phyloP scores from a whole-genome alignment of 2,329 filamentous ascomycete genomes.

The Colletotrichum paranaense region DNA sequence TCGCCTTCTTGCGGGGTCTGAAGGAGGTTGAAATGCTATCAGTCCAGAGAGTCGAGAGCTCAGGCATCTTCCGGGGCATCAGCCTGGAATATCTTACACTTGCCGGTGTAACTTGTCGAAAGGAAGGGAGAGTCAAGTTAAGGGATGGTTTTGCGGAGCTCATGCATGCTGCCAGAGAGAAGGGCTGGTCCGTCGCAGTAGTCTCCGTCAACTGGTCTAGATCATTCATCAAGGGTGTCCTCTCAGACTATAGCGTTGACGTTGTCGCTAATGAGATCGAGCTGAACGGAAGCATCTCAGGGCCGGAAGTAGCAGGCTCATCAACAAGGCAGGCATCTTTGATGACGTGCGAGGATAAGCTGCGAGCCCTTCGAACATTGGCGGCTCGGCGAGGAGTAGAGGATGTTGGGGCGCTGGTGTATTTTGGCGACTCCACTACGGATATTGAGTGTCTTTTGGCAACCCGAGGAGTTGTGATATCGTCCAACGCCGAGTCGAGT shows the following conservation, averaged over 20 bases:
- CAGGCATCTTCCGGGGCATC: slow-evolving; percentile 58
- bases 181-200: slow-evolving; percentile 54
- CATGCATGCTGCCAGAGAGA: slow-evolving; percentile 39
- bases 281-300: slow-evolving; percentile 52
- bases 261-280: slow-evolving; percentile 59
- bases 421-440: slow-evolving; percentile 69
- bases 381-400: slow-evolving; percentile 32
- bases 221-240: slow-evolving; percentile 58
- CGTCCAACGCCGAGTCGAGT: slow-evolving; percentile 43
- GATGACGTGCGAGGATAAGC: slow-evolving; percentile 59
- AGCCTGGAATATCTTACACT: slow-evolving; percentile 44
- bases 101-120: slow-evolving; percentile 52
- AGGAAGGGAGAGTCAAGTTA: slow-evolving; percentile 46
- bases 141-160: slow-evolving; percentile 54
- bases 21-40: slow-evolving; percentile 59
- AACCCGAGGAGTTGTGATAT: slow-evolving; percentile 59
- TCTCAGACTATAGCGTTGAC: slow-evolving; percentile 45
- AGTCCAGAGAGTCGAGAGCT: slow-evolving; percentile 54
- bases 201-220: slow-evolving; percentile 65
- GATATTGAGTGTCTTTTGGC: slow-evolving; percentile 65
- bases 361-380: slow-evolving; percentile 50
- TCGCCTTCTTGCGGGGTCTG: slow-evolving; percentile 55
- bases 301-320: slow-evolving; percentile 46
- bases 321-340: slow-evolving; percentile 42
- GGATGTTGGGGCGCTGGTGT: slow-evolving; percentile 50